A percentile compares a stretch with the other conserved stretches of the same genome.
These are phyloP conservation scores for Hydnomerulius pinastri DNA, from an alignment of 768 basidiomycete species.

Conservation along the genomic window DNA sequence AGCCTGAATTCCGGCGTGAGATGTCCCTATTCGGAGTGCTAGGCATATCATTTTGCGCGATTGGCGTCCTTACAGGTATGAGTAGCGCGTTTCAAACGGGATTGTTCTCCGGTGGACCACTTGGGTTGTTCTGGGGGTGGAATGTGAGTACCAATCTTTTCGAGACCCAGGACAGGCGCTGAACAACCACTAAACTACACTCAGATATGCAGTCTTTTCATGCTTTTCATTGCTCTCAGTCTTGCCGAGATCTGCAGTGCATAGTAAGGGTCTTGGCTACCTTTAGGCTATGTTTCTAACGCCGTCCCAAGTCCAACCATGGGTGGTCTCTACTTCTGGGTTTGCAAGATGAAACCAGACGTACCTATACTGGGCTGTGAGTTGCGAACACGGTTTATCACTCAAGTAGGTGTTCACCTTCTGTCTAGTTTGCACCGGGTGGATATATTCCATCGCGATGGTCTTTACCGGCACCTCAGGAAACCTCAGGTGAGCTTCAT, in stretches of 20 bases:
- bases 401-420: not conserved
- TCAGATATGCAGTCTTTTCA: slow-evolving; percentile 57
- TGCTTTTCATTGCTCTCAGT: slow-evolving; percentile 57
- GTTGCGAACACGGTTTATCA: slow-evolving; percentile 14
- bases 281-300: not conserved
- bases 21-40: slow-evolving; percentile 62
- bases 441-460: slow-evolving; percentile 64
- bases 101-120: slow-evolving; percentile 56
- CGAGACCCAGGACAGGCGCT: not conserved
- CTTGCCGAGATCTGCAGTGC: slow-evolving; percentile 61
- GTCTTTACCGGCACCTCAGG: slow-evolving; percentile 60
- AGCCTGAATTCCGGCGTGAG: slow-evolving; percentile 56
- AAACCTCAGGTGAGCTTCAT: slow-evolving; percentile 45
- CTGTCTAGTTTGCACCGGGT: slow-evolving; percentile 46
- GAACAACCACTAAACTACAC: not conserved
- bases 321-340: slow-evolving; percentile 66
- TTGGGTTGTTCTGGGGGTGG: slow-evolving; percentile 66
- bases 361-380: slow-evolving; percentile 53
- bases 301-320: slow-evolving; percentile 46
- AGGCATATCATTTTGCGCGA: slow-evolving; percentile 61
- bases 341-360: slow-evolving; percentile 60
- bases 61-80: slow-evolving; percentile 63
- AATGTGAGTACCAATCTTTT: slow-evolving; percentile 42
- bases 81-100: slow-evolving; percentile 62
- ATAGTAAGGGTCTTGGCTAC: slow-evolving; percentile 38